Percentiles rank a stretch among this genome's conserved stretches.
Conservation (phyloP, 345 rosid species). For the Hevea brasiliensis region DNA sequence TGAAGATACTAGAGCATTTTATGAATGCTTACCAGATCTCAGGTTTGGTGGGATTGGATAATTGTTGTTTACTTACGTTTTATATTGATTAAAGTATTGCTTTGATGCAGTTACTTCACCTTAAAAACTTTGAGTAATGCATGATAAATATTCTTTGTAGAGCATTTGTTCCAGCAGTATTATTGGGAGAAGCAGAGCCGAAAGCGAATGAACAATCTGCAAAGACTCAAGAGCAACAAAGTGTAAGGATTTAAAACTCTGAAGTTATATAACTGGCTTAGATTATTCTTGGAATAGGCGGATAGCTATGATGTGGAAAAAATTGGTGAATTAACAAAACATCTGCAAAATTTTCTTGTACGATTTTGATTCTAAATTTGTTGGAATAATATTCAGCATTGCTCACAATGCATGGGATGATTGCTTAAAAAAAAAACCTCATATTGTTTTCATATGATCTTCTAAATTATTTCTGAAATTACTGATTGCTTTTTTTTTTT, state of each 20-base stretch:
- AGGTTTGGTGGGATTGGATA: slow-evolving; percentile 53
- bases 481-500: too few relatives aligned
- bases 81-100: neutral
- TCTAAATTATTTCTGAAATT: neutral
- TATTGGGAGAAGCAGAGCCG: slow-evolving; percentile 86
- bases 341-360: neutral
- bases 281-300: neutral
- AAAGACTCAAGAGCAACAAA: slow-evolving; percentile 64
- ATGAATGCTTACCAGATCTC: slow-evolving; percentile 93
- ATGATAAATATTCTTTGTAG: slow-evolving; percentile 44
- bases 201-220: slow-evolving; percentile 73
- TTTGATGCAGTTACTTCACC: neutral
- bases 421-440: neutral
- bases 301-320: neutral
- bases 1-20: slow-evolving; percentile 93
- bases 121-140: neutral
- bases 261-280: neutral
- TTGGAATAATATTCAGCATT: neutral
- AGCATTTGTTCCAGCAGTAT: slow-evolving; percentile 98
- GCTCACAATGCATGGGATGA: neutral
- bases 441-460: neutral
- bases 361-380: neutral
- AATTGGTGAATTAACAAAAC: neutral
- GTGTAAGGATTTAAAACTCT: slow-evolving; percentile 45
- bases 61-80: neutral